Evolutionary conservation across 306 rosid genomes (phyloP).

Genomic region (Adenanthera pavonina): DNA sequence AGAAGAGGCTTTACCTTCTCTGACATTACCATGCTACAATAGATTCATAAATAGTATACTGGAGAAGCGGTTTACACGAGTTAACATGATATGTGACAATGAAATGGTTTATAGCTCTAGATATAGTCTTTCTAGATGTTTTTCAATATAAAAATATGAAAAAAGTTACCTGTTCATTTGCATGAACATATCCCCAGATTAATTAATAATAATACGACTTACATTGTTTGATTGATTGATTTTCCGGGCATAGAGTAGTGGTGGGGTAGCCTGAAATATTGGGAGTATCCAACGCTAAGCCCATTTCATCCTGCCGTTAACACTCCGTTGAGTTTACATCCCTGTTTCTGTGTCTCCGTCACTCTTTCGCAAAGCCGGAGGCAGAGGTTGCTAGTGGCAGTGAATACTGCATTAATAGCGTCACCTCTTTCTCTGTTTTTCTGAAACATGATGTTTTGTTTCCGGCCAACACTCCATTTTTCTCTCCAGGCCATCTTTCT

Average conservation of each 20-base stretch:
- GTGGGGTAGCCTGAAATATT: slow-evolving; percentile 43
- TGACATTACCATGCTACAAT: not conserved
- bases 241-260: slow-evolving; percentile 41
- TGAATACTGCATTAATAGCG: slow-evolving; percentile 15
- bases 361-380: not conserved
- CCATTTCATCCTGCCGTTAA: slow-evolving; percentile 33
- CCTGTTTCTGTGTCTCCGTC: not conserved
- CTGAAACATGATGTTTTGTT: slow-evolving; percentile 35
- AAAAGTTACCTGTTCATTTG: not conserved
- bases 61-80: not conserved
- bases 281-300: slow-evolving; percentile 19
- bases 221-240: not conserved
- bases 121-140: not conserved
- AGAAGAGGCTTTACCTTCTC: not conserved
- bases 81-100: not conserved
- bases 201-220: not conserved
- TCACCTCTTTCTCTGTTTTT: slow-evolving; percentile 6
- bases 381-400: slow-evolving; percentile 5
- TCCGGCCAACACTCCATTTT: slow-evolving; percentile 29
- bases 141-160: not conserved
- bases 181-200: not conserved
- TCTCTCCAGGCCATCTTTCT: slow-evolving; percentile 38
- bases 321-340: slow-evolving; percentile 7
- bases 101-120: slow-evolving; percentile 4
- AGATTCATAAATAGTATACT: not conserved